A percentile compares a stretch with the other conserved stretches of the same genome.
Conservation (phyloP, 139 green algal genomes). For the Trebouxia sp. region DNA sequence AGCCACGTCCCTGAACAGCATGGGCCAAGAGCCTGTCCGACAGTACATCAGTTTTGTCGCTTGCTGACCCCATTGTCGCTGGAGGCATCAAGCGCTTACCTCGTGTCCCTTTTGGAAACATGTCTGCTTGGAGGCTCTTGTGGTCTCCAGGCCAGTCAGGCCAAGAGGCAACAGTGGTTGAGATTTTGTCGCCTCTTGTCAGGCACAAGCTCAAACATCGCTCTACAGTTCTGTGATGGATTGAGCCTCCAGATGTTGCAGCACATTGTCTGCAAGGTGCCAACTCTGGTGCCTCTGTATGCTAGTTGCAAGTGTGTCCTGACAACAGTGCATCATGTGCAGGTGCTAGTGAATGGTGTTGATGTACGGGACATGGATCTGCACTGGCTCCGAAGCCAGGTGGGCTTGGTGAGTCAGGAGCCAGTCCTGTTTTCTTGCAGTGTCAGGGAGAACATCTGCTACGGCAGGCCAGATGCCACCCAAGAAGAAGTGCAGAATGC, state of each 20-base stretch:
- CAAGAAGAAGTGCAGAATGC: slow-evolving; percentile 54
- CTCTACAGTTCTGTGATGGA: not conserved
- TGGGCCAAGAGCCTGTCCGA: no score
- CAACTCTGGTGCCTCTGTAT: not conserved
- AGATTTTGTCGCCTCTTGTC: not conserved
- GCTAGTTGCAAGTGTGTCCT: not conserved
- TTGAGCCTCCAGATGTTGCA: not conserved
- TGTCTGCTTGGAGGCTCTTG: no score
- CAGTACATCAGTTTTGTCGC: no score
- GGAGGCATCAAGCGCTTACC: no score
- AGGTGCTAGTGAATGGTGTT: slow-evolving; percentile 77
- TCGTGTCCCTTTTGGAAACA: no score
- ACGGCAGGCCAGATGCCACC: slow-evolving; percentile 53
- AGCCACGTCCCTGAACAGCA: no score
- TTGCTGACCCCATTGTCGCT: no score
- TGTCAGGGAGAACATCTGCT: slow-evolving; percentile 83
- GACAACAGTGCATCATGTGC: not conserved
- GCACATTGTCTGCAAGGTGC: not conserved
- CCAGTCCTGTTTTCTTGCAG: slow-evolving; percentile 77
- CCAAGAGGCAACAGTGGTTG: not conserved
- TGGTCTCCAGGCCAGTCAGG: no score
- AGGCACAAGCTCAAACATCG: not conserved
- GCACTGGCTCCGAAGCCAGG: slow-evolving; percentile 71
- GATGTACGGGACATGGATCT: slow-evolving; percentile 80
- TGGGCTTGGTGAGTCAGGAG: slow-evolving; percentile 90